Evolutionary conservation across 768 basidiomycete genomes (phyloP).

Genomic region (Pholiota conissans): DNA sequence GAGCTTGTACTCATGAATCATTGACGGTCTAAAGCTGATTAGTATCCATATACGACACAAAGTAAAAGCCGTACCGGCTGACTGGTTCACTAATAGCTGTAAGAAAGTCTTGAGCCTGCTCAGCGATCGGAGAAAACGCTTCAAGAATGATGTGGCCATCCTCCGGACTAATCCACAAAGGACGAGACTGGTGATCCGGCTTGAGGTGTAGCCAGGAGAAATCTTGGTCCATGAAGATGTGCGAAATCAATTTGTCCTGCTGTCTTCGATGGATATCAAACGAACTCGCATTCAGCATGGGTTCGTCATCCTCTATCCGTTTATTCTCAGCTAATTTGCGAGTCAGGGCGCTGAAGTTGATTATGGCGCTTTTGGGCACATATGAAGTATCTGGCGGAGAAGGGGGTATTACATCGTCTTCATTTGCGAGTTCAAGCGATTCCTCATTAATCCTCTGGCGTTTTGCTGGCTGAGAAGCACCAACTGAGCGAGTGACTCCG

Average conservation of each 20-base stretch:
- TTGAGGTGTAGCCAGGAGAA: slow-evolving; percentile 88
- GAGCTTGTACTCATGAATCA: slow-evolving; percentile 99
- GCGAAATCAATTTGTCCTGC: slow-evolving; percentile 75
- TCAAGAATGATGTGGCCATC: slow-evolving; percentile 95
- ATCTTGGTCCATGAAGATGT: slow-evolving; percentile 84
- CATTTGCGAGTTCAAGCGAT: slow-evolving; percentile 56
- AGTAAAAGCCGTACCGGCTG: slow-evolving; percentile 72
- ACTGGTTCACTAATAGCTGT: slow-evolving; percentile 98
- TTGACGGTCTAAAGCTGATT: slow-evolving; percentile 70
- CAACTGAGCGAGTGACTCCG: slow-evolving; percentile 20
- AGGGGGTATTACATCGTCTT: slow-evolving; percentile 56
- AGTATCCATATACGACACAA: not conserved
- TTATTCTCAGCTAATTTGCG: slow-evolving; percentile 73
- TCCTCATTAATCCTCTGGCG: slow-evolving; percentile 49
- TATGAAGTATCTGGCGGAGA: slow-evolving; percentile 54
- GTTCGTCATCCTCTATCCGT: slow-evolving; percentile 42
- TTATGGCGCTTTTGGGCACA: slow-evolving; percentile 74
- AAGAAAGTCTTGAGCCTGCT: slow-evolving; percentile 97
- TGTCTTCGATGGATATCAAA: slow-evolving; percentile 68
- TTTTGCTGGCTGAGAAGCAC: slow-evolving; percentile 37
- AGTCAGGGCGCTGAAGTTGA: slow-evolving; percentile 83
- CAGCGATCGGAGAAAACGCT: slow-evolving; percentile 96
- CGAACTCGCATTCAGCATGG: slow-evolving; percentile 44
- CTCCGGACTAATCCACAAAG: slow-evolving; percentile 94
- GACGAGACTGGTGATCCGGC: slow-evolving; percentile 86